A percentile compares a stretch with the other conserved stretches of the same genome.
Conservation (phyloP, 768 basidiomycete species). For the Tricholomella constricta region DNA sequence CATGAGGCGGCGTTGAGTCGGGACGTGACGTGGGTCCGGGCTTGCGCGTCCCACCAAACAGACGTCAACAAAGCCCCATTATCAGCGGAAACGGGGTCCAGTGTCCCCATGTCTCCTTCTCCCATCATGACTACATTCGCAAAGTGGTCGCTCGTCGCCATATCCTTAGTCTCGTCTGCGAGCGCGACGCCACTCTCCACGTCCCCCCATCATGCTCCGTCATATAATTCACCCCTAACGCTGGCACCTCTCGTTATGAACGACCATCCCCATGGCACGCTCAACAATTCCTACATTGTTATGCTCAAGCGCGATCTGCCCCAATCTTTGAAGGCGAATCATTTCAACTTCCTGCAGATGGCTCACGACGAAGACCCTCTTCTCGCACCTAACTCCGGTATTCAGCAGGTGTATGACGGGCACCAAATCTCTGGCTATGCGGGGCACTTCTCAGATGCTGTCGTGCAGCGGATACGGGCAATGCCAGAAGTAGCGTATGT, state of each 20-base stretch:
- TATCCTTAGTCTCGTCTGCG: constrained; percentile 38
- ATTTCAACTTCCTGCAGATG: constrained; percentile 76
- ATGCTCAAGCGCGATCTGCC: constrained; percentile 76
- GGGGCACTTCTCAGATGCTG: constrained; percentile 70
- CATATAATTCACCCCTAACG: constrained; percentile 44
- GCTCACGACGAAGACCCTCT: constrained; percentile 58
- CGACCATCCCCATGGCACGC: constrained; percentile 66
- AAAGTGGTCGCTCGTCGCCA: constrained; percentile 45
- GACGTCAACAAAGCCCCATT: constrained; percentile 29
- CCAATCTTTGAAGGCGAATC: constrained; percentile 61
- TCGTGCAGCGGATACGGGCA: constrained; percentile 73
- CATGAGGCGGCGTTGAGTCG: not conserved
- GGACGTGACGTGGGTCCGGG: constrained; percentile 13
- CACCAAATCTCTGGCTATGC: constrained; percentile 73
- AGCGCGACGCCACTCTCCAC: constrained; percentile 54
- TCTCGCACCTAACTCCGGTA: constrained; percentile 51
- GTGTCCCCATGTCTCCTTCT: constrained; percentile 23
- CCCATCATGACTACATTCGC: constrained; percentile 47
- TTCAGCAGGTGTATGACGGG: constrained; percentile 77
- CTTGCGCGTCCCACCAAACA: constrained; percentile 30
- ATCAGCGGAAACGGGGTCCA: constrained; percentile 20
- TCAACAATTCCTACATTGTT: constrained; percentile 95
- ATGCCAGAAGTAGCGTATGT: constrained; percentile 91
- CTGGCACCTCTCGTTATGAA: constrained; percentile 62
- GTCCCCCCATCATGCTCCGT: constrained; percentile 30